Conservation (phyloP, 768 basidiomycete species). For the Auricularia sp. region DNA sequence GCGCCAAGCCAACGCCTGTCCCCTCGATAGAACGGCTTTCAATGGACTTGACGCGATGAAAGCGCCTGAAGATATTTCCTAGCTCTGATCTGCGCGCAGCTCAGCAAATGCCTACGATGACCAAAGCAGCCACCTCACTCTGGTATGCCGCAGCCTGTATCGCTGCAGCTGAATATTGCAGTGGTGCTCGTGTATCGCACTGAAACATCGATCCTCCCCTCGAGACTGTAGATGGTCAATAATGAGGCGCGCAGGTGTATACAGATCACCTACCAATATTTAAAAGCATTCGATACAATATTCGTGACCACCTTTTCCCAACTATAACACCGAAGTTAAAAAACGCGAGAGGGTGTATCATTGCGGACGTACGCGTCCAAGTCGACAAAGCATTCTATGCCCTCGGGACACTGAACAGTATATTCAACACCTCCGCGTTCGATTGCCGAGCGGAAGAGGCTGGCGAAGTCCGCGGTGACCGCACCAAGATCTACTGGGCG, state of each 20-base stretch:
- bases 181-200: not conserved
- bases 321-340: not conserved
- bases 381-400: not conserved
- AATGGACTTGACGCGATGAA: not conserved
- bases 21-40: not conserved
- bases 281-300: not conserved
- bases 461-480: not conserved
- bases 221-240: not conserved
- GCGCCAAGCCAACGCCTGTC: not conserved
- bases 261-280: not conserved
- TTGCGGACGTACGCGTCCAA: not conserved
- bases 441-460: not conserved
- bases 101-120: not conserved
- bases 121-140: not conserved
- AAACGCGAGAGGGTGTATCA: too few relatives aligned
- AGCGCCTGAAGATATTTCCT: not conserved
- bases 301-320: not conserved
- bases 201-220: not conserved
- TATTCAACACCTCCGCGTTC: not conserved
- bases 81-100: not conserved
- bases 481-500: not conserved
- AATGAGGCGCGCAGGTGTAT: not conserved
- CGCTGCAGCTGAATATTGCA: not conserved
- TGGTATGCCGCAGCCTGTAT: constrained; percentile 1
- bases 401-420: not conserved